phyloP scores from a whole-genome alignment of 768 basidiomycete species.

The Lanmaoa rubissima region DNA sequence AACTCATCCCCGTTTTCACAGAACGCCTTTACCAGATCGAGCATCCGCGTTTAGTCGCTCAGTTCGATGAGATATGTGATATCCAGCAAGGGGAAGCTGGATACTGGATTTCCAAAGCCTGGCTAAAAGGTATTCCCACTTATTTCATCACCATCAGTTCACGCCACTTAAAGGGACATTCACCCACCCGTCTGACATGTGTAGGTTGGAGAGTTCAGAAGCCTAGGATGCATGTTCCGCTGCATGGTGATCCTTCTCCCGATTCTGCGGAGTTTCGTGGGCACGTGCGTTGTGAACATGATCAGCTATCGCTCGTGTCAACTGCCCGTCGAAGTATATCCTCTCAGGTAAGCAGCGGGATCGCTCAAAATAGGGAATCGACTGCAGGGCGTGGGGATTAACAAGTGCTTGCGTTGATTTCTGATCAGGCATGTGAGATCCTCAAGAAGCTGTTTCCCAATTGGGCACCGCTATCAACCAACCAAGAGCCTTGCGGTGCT shows the following conservation, averaged over 20 bases:
- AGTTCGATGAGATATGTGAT: constrained; percentile 55
- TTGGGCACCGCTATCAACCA: constrained; percentile 57
- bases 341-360: constrained; percentile 41
- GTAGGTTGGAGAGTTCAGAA: constrained; percentile 71
- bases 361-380: constrained; percentile 6
- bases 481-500: constrained; percentile 54
- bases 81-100: constrained; percentile 42
- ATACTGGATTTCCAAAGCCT: constrained; percentile 76
- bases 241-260: constrained; percentile 63
- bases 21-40: constrained; percentile 68
- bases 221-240: constrained; percentile 73
- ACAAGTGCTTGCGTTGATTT: constrained; percentile 11
- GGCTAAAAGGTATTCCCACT: constrained; percentile 62
- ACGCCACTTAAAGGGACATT: constrained; percentile 8
- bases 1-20: constrained; percentile 26
- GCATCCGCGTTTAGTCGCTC: constrained; percentile 59
- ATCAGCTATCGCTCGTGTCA: constrained; percentile 51
- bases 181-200: constrained; percentile 4
- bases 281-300: constrained; percentile 76
- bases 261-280: constrained; percentile 51
- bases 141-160: constrained; percentile 10
- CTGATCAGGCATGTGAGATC: constrained; percentile 52
- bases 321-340: constrained; percentile 64
- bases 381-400: constrained; percentile 15
- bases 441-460: constrained; percentile 58